A percentile compares a stretch with the other conserved stretches of the same genome.
These are phyloP conservation scores for Cryphonectria naterciae DNA, from an alignment of 2,329 filamentous ascomycete species.

Conservation along the genomic window DNA sequence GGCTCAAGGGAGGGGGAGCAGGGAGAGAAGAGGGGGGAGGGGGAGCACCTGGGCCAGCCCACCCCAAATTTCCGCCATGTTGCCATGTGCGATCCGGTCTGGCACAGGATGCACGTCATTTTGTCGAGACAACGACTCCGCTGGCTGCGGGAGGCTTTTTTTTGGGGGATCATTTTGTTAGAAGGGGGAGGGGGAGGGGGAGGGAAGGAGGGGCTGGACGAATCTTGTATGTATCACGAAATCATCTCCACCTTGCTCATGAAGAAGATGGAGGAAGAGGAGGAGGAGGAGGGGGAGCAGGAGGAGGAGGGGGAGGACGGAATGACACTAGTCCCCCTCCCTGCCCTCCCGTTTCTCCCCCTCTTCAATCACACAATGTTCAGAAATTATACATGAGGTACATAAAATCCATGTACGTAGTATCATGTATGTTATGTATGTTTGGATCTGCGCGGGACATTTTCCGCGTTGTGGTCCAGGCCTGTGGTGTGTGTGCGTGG, in stretches of 20 bases:
- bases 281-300: background rate
- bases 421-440: background rate
- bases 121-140: background rate
- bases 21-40: too few relatives aligned
- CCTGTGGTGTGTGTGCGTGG: background rate
- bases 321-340: background rate
- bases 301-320: background rate
- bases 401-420: background rate
- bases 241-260: background rate
- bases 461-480: background rate
- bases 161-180: background rate
- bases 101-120: slow-evolving; percentile 1
- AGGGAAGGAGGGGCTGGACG: too few relatives aligned
- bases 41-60: background rate
- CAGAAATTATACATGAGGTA: background rate
- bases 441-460: background rate
- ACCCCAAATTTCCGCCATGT: background rate
- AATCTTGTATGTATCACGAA: background rate
- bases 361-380: background rate
- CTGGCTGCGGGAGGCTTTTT: background rate
- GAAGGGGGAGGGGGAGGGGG: background rate
- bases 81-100: background rate
- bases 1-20: too few relatives aligned
- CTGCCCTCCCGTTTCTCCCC: too few relatives aligned
- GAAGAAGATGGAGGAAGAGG: background rate